These are phyloP conservation scores for Corynespora cassiicola DNA, from an alignment of 2,329 filamentous ascomycete genomes.

Conservation along the genomic window DNA sequence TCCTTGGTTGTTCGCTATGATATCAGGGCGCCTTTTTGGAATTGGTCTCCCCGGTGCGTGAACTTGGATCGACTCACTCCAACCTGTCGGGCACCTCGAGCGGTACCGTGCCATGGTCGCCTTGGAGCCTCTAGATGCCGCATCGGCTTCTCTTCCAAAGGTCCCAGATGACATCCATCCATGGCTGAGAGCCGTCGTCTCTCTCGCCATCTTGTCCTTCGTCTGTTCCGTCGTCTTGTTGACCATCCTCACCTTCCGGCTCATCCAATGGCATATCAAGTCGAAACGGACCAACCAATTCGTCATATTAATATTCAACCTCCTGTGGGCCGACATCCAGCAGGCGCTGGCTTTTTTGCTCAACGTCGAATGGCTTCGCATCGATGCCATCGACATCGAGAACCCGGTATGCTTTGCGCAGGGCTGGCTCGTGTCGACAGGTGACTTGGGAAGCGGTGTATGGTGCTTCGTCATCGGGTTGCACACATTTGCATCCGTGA, in stretches of 20 bases:
- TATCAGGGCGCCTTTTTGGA: slow-evolving; percentile 10
- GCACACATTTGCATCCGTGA: slow-evolving; percentile 70
- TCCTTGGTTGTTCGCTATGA: slow-evolving; percentile 34
- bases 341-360: slow-evolving; percentile 70
- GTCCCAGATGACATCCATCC: slow-evolving; percentile 42
- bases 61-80: slow-evolving; percentile 4
- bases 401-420: slow-evolving; percentile 66
- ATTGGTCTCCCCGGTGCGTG: slow-evolving; percentile 18
- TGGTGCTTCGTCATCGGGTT: slow-evolving; percentile 71
- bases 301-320: slow-evolving; percentile 72
- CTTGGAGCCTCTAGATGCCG: slow-evolving; percentile 26
- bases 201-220: slow-evolving; percentile 56
- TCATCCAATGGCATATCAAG: slow-evolving; percentile 48
- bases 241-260: slow-evolving; percentile 53
- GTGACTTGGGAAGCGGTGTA: slow-evolving; percentile 70
- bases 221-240: slow-evolving; percentile 52
- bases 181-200: slow-evolving; percentile 55
- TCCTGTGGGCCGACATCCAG: slow-evolving; percentile 71
- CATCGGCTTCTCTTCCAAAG: slow-evolving; percentile 34
- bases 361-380: slow-evolving; percentile 64
- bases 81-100: slow-evolving; percentile 5
- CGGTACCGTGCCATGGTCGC: slow-evolving; percentile 22
- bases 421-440: slow-evolving; percentile 72
- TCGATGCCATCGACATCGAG: slow-evolving; percentile 61
- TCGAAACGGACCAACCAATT: slow-evolving; percentile 65